Percentiles rank a stretch among this genome's conserved stretches.
Evolutionary conservation across 148 eudicot genomes (phyloP).

Genomic region (Cornus suecica): DNA sequence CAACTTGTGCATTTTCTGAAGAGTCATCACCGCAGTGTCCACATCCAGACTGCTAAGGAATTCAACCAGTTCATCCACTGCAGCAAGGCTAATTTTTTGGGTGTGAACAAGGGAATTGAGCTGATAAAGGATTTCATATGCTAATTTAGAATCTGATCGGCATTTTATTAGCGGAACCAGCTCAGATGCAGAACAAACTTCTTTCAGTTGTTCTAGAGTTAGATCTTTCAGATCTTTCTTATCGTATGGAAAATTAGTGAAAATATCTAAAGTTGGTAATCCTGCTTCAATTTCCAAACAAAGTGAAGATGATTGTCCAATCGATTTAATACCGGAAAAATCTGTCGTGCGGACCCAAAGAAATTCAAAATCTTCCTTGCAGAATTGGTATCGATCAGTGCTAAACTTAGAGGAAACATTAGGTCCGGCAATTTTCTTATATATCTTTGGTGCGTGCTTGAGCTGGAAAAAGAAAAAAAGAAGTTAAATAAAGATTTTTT

Average conservation of each 20-base stretch:
- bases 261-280: slow-evolving; percentile 33
- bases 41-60: slow-evolving; percentile 43
- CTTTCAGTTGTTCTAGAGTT: slow-evolving; percentile 42
- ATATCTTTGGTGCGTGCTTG: slow-evolving; percentile 81
- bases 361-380: slow-evolving; percentile 80
- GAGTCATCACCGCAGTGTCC: slow-evolving; percentile 43
- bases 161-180: slow-evolving; percentile 74
- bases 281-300: slow-evolving; percentile 68
- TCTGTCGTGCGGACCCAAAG: slow-evolving; percentile 91
- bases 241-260: slow-evolving; percentile 47
- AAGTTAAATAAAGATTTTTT: slow-evolving; percentile 1
- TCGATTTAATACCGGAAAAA: slow-evolving; percentile 55
- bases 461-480: slow-evolving; percentile 47
- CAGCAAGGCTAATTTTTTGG: slow-evolving; percentile 71
- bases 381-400: slow-evolving; percentile 67
- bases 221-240: slow-evolving; percentile 43
- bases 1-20: slow-evolving; percentile 77
- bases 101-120: slow-evolving; percentile 86
- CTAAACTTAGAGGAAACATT: slow-evolving; percentile 49
- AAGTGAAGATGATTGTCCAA: slow-evolving; percentile 70
- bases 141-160: slow-evolving; percentile 36
- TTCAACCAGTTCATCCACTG: slow-evolving; percentile 66
- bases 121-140: slow-evolving; percentile 79
- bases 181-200: slow-evolving; percentile 46
- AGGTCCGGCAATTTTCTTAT: slow-evolving; percentile 62